A percentile compares a stretch with the other conserved stretches of the same genome.
These are phyloP conservation scores for Athelia sp. DNA, from an alignment of 1,284 basidiomycete species.

Conservation along the genomic window DNA sequence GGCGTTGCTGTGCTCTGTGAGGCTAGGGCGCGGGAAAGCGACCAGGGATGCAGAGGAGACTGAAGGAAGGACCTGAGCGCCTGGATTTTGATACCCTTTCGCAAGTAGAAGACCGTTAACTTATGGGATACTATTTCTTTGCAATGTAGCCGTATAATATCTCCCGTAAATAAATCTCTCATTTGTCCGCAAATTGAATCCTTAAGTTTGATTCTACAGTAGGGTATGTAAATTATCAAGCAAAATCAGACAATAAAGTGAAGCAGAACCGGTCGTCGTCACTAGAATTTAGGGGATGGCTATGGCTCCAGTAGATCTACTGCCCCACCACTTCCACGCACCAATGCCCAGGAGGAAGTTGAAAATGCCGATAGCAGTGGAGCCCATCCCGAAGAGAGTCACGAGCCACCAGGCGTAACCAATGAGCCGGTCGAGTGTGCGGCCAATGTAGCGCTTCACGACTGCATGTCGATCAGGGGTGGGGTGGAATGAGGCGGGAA, in stretches of 20 bases:
- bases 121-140: too few species aligned
- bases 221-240: too few species aligned
- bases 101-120: too few species aligned
- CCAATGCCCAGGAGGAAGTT: conserved; percentile 62
- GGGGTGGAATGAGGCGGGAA: conserved; percentile 47
- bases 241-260: too few species aligned
- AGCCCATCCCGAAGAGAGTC: conserved; percentile 72
- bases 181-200: neutral
- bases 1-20: conserved; percentile 37
- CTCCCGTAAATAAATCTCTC: neutral
- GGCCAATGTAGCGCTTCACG: conserved; percentile 60
- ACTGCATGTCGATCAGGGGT: conserved; percentile 45
- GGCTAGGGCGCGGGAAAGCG: conserved; percentile 21
- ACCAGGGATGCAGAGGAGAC: conserved; percentile 6
- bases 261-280: too few species aligned
- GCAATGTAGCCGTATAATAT: too few species aligned
- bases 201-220: too few species aligned
- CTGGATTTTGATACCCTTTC: neutral
- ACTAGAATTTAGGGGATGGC: too few species aligned
- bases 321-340: conserved; percentile 50
- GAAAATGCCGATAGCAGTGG: conserved; percentile 55
- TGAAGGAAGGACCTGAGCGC: too few species aligned
- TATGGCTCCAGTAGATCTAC: too few species aligned
- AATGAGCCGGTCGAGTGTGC: conserved; percentile 63
- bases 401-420: conserved; percentile 75